Evolutionary conservation across 345 rosid genomes (phyloP), one percentile per base, ranked within the genome.

Genomic region (Citrus trifoliata): DNA sequence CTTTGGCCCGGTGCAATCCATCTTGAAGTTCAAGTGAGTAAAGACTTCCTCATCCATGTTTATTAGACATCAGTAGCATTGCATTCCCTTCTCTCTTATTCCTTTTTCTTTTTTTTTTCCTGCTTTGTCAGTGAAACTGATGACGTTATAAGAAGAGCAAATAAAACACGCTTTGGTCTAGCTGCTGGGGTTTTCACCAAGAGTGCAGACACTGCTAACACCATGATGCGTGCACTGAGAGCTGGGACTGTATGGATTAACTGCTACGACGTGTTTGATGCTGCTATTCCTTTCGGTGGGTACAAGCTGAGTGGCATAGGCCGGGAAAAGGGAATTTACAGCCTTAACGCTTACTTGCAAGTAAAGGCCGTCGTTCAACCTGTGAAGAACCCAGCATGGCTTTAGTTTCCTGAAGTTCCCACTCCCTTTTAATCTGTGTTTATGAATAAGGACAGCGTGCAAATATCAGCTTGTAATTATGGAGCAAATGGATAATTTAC

Each of bases 281-380:
- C 99, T 28, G 95, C 95, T 1, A 91, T 96, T 27, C 99, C 99
- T 0, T 94, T 93, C 8, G 99, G 99, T 22, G 99, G 99, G 28
- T 96, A 88, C 89, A 96, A 92, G 88, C 94, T 93, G 99, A 96
- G 99, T 58, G 99, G 99, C 10, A 85, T 82, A 0, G 99, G 99
- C 7, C 82, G 99, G 84, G 99, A 96, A 85, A 96, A 96, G 83
- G 98, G 99, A 1, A 87, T 96, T 28, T 93, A 96, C 90, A 89
- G 99, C 86, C 93, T 96, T 14, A 79, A 77, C 37, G 89, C 87
- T 85, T 96, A 96, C 88, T 88, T 94, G 93, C 99, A 96, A 82
- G 91, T 96, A 71, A 96, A 96, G 86, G 94, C 99, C 48, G 88
- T 96, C 6, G 97, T 96, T n/a, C 86, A 90, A 68, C 88, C 99